Evolutionary conservation across 1,139 yeast species (phyloP), one percentile per base, ranked within the genome.

Genomic region (Suhomyces bribrorum): DNA sequence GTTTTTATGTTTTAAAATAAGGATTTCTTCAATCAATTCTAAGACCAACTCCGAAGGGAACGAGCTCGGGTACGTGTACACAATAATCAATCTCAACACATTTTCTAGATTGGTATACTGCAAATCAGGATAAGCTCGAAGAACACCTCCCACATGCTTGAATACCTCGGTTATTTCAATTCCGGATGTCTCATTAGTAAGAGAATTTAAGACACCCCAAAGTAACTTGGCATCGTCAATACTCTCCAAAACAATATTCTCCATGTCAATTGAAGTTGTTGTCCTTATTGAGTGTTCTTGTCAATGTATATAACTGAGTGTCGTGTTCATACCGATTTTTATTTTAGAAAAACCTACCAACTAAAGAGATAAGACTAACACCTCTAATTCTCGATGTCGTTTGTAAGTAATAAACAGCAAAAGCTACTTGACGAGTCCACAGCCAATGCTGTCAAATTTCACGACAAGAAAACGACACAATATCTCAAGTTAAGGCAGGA

Each of bases 401-500:
- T 59, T 32, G 54, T 59, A 13, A 59, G 62, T n/a, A 54, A 50
- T 36, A 57, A 56, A 35, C 69, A 64, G 38, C 69, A 62, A 39
- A 59, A 53, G 25, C 49, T 69, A 36, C 61, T 69, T 7, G 71
- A 67, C 26, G 62, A 58, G 29, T 51, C 69, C 3, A 58, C 67
- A 5, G 33, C 52, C 5, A 60, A 60, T 42, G 60, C 59, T 45
- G 58, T 71, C 32, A 55, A 56, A 36, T 63, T 57, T 34, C 61
- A 67, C 45, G 76, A 72, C 41, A 64, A 62, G 36, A 43, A 56
- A 9, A 55, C 69, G 3, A 36, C 50, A 6, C 66, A 61, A 38
- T 72, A 70, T 38, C 51, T 67, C 34, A 54, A 54, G 30, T 46
- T 65, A 9, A 52, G 77, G 43, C 69, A 63, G 40, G 68, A 66